phyloP scores from a whole-genome alignment of 805 yeast species.

The Yarrowia osloensis region DNA sequence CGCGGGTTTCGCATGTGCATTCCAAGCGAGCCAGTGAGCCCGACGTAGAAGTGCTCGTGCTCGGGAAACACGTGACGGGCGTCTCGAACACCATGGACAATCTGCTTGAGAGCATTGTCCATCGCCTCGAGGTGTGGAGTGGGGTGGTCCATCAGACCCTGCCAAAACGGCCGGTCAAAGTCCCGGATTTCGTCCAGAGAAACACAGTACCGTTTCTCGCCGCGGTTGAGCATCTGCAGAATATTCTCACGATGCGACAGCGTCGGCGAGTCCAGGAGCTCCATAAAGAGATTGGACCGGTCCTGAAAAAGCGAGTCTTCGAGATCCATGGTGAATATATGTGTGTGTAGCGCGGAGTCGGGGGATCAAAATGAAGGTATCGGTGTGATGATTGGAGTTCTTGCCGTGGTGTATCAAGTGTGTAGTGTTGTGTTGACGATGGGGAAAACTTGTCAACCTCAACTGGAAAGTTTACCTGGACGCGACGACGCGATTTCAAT shows the following conservation, averaged over 20 bases:
- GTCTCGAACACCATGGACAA: slow-evolving; percentile 72
- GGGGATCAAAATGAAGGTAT: neutral
- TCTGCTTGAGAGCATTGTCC: slow-evolving; percentile 80
- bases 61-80: slow-evolving; percentile 57
- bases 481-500: slow-evolving; percentile 13
- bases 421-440: neutral
- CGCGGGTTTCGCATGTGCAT: slow-evolving; percentile 84
- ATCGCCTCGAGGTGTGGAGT: slow-evolving; percentile 87
- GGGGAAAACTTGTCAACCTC: neutral
- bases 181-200: slow-evolving; percentile 86
- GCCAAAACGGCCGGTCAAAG: slow-evolving; percentile 76
- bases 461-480: neutral
- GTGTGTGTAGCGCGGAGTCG: neutral
- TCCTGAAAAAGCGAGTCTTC: slow-evolving; percentile 16
- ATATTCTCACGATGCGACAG: slow-evolving; percentile 55
- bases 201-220: slow-evolving; percentile 65
- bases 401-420: neutral
- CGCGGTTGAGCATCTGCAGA: slow-evolving; percentile 68
- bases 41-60: slow-evolving; percentile 67
- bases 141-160: slow-evolving; percentile 71
- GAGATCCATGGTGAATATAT: neutral
- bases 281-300: slow-evolving; percentile 5
- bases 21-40: slow-evolving; percentile 91
- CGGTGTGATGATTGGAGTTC: neutral
- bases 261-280: slow-evolving; percentile 8